Conservation (phyloP, 2,329 filamentous ascomycete species). For the Sphaceloma murrayae region DNA sequence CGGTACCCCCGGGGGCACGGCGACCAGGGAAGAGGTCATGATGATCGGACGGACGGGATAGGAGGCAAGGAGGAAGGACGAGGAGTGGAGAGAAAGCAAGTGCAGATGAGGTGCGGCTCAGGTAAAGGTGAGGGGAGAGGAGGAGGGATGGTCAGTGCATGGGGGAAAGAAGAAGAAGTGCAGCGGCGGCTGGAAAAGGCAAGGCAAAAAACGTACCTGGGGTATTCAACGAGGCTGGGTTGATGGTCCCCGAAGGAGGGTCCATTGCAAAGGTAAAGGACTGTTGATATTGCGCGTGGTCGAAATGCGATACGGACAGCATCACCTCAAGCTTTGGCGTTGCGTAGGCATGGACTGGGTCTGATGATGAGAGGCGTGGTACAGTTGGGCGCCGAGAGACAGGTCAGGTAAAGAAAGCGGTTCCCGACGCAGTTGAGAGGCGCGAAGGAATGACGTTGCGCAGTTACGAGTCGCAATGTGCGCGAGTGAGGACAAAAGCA, state of each 20-base stretch:
- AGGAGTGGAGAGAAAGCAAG: too few relatives aligned
- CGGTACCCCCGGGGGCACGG: too few relatives aligned
- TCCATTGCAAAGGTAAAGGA: constrained; percentile 39
- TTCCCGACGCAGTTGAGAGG: not conserved
- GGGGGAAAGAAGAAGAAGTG: not conserved
- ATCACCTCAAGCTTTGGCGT: constrained; percentile 25
- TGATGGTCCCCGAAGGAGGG: constrained; percentile 82
- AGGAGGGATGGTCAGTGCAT: constrained; percentile 17
- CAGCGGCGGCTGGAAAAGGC: not conserved
- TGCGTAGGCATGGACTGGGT: constrained; percentile 1
- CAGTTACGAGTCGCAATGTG: not conserved
- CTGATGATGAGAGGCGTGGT: not conserved
- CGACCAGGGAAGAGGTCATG: constrained; percentile 12
- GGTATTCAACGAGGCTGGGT: constrained; percentile 76
- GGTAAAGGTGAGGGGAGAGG: constrained; percentile 5
- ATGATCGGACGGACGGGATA: constrained; percentile 13
- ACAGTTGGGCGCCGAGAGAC: constrained; percentile 10
- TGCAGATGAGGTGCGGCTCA: constrained; percentile 6
- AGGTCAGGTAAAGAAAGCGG: constrained; percentile 5
- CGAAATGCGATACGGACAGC: constrained; percentile 30
- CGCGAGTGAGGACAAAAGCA: not conserved
- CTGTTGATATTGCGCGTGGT: constrained; percentile 25
- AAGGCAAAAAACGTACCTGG: constrained; percentile 47
- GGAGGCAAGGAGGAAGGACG: constrained; percentile 1
- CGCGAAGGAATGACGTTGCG: constrained; percentile 15